phyloP scores from a whole-genome alignment of 345 rosid genomes.

The Brassica incana region DNA sequence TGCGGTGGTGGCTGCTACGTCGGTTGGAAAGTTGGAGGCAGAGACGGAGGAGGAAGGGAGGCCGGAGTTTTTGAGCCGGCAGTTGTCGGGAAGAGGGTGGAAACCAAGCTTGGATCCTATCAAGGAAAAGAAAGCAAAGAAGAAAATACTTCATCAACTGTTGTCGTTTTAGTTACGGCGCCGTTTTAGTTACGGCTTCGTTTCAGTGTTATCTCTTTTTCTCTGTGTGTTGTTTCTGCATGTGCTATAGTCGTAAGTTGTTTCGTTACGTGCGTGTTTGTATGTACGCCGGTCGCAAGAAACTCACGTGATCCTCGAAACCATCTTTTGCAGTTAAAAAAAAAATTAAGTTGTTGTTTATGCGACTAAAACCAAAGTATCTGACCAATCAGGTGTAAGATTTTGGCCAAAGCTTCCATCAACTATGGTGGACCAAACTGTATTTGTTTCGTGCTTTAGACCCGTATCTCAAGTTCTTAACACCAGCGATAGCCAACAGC shows the following conservation, averaged over 20 bases:
- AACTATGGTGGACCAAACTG: not conserved
- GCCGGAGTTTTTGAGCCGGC: constrained; percentile 58
- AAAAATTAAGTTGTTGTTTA: not conserved
- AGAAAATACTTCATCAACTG: constrained; percentile 45
- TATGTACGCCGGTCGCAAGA: constrained; percentile 34
- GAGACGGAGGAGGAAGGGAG: constrained; percentile 44
- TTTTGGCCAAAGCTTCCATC: not conserved
- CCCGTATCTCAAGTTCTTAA: not conserved
- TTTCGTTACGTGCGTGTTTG: constrained; percentile 22
- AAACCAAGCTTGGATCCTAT: constrained; percentile 80
- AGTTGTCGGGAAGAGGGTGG: constrained; percentile 77
- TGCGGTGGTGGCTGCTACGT: constrained; percentile 38
- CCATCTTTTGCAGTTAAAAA: not conserved
- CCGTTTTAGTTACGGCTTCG: too few species aligned
- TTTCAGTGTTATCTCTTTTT: not conserved
- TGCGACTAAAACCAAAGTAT: not conserved
- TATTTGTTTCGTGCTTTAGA: not conserved
- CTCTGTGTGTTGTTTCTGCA: not conserved
- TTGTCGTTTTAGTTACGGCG: constrained; percentile 43
- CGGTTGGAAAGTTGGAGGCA: constrained; percentile 31
- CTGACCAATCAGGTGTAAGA: not conserved
- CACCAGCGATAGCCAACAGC: not conserved
- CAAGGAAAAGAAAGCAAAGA: constrained; percentile 58
- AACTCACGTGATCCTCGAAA: not conserved
- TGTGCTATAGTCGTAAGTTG: not conserved